These are phyloP conservation scores for Pyrenophora graminea DNA, from an alignment of 2,329 filamentous ascomycete genomes.

Conservation along the genomic window DNA sequence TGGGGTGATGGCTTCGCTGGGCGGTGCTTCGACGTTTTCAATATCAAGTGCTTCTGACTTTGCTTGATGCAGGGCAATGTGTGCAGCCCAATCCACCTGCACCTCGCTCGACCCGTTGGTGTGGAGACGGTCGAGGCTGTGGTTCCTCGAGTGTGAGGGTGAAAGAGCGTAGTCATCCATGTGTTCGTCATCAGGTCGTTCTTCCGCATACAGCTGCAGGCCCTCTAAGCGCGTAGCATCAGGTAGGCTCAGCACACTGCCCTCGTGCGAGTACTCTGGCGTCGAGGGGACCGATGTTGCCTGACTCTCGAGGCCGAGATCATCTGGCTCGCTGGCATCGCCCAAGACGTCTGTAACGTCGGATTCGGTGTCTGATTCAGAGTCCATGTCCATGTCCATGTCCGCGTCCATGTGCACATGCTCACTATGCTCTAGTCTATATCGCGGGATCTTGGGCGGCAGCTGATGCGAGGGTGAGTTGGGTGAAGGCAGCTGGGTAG, in stretches of 20 bases:
- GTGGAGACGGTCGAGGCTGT: slow-evolving; percentile 25
- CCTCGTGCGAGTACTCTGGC: slow-evolving; percentile 24
- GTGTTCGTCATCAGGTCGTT: slow-evolving; percentile 27
- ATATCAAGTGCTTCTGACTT: slow-evolving; percentile 18
- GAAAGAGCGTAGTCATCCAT: slow-evolving; percentile 39
- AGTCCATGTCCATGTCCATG: slow-evolving; percentile 16
- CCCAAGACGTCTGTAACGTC: slow-evolving; percentile 24
- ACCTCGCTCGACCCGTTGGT: slow-evolving; percentile 19
- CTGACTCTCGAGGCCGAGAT: slow-evolving; percentile 23
- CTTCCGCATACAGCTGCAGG: slow-evolving; percentile 21
- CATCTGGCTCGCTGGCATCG: slow-evolving; percentile 22
- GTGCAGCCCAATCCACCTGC: slow-evolving; percentile 28
- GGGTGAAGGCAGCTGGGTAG: slow-evolving; percentile 44
- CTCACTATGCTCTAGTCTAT: slow-evolving; percentile 26
- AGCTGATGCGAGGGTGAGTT: slow-evolving; percentile 40
- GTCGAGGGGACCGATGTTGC: slow-evolving; percentile 29
- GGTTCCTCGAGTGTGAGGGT: slow-evolving; percentile 26
- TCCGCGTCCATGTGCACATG: slow-evolving; percentile 16
- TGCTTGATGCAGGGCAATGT: slow-evolving; percentile 12
- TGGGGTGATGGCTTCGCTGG: background rate
- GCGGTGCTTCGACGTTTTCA: slow-evolving; percentile 5
- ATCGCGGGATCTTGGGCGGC: slow-evolving; percentile 42
- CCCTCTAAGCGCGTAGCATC: slow-evolving; percentile 28
- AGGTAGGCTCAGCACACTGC: slow-evolving; percentile 22
- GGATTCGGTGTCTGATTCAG: slow-evolving; percentile 29